Percentiles rank a stretch among this genome's conserved stretches.
Conservation (phyloP, 2,329 filamentous ascomycete species). For the Emmonsiellopsis sp. region DNA sequence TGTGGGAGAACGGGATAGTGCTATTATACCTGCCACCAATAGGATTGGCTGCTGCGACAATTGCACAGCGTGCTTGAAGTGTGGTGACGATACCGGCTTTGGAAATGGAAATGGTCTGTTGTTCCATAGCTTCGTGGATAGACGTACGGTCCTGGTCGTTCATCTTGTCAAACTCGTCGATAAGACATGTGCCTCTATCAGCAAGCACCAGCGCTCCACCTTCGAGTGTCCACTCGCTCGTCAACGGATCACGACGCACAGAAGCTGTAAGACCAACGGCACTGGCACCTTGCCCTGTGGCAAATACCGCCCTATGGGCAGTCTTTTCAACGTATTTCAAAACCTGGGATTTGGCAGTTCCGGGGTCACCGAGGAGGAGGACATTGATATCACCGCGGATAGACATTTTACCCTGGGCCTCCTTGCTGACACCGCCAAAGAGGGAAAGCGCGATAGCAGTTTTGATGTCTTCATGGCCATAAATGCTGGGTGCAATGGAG, state of each 20-base stretch:
- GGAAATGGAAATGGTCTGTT: constrained; percentile 98
- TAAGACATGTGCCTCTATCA: constrained; percentile 88
- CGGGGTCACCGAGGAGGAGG: constrained; percentile 87
- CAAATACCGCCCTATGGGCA: constrained; percentile 91
- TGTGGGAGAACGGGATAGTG: constrained; percentile 89
- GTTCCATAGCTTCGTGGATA: constrained; percentile 99
- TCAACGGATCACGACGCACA: constrained; percentile 89
- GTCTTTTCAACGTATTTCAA: constrained; percentile 98
- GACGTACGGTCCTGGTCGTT: constrained; percentile 97
- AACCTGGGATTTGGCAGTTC: constrained; percentile 95
- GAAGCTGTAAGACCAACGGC: constrained; percentile 96
- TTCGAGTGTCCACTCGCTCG: constrained; percentile 94
- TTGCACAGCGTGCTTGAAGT: constrained; percentile 87
- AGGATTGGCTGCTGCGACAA: constrained; percentile 93
- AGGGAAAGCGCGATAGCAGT: constrained; percentile 89
- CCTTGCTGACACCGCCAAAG: constrained; percentile 90
- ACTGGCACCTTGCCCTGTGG: constrained; percentile 92
- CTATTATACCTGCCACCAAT: constrained; percentile 95
- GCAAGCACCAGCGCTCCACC: constrained; percentile 91
- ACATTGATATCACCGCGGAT: constrained; percentile 98
- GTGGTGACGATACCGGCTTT: constrained; percentile 98
- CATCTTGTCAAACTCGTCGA: constrained; percentile 99
- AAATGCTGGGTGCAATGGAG: constrained; percentile 95
- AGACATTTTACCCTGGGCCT: constrained; percentile 75
- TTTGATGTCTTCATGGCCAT: constrained; percentile 94